Percentiles rank a stretch among this genome's conserved stretches.
Conservation (phyloP, 176 grass and related monocot genomes). For the Typha latifolia region DNA sequence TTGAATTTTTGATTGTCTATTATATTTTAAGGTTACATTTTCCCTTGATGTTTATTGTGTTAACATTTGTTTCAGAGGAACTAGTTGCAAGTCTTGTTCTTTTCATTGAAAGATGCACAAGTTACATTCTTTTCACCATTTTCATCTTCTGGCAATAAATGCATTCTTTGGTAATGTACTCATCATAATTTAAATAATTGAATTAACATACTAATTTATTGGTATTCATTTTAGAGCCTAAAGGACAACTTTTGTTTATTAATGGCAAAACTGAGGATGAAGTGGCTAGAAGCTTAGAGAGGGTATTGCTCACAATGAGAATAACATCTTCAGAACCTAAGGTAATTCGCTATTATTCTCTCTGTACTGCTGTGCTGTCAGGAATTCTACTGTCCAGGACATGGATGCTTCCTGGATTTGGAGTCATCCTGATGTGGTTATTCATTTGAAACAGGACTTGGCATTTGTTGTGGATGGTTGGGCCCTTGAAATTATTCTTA, state of each 20-base stretch:
- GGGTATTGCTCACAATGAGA: constrained; percentile 42
- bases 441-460: constrained; percentile 48
- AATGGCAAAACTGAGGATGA: constrained; percentile 75
- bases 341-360: constrained; percentile 25
- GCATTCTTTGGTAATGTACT: not conserved
- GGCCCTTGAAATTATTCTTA: constrained; percentile 83
- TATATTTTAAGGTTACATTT: too few species aligned
- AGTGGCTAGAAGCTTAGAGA: constrained; percentile 58
- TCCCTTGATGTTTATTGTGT: too few species aligned
- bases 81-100: too few species aligned
- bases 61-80: too few species aligned
- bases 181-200: not conserved
- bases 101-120: too few species aligned
- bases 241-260: constrained; percentile 64
- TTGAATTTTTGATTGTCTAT: too few species aligned
- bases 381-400: not conserved
- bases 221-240: constrained; percentile 38
- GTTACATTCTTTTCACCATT: too few species aligned
- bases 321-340: constrained; percentile 51
- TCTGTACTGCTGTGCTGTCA: not conserved
- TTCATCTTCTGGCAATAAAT: not conserved
- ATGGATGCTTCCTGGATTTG: not conserved
- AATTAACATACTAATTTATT: constrained; percentile 14
- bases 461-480: constrained; percentile 88
- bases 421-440: constrained; percentile 14